A percentile compares a stretch with the other conserved stretches of the same genome.
These are phyloP conservation scores for Candolleomyces efflorescens DNA, from an alignment of 768 basidiomycete species.

Conservation along the genomic window DNA sequence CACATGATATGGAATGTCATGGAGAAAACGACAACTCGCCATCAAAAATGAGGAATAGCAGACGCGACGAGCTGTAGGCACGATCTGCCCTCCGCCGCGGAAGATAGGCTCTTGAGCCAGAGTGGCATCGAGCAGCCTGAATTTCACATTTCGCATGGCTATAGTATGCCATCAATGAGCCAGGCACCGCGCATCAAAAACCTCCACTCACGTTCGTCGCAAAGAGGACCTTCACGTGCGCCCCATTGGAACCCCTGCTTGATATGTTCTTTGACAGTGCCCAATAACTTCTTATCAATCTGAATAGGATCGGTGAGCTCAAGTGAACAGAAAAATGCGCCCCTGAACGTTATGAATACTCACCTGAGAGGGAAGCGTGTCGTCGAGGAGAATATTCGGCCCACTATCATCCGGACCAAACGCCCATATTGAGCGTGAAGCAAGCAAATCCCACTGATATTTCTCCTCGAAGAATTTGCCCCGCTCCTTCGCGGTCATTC, in stretches of 20 bases:
- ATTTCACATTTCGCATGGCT: conserved; percentile 99
- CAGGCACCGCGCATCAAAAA: not conserved
- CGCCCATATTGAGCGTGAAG: conserved; percentile 98
- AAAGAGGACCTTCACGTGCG: conserved; percentile 93
- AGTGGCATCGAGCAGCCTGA: conserved; percentile 89
- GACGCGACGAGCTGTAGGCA: conserved; percentile 96
- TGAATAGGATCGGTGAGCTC: conserved; percentile 21
- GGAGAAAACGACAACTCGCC: conserved; percentile 46
- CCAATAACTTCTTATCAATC: conserved; percentile 92
- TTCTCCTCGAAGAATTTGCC: conserved; percentile 96
- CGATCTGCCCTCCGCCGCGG: conserved; percentile 97
- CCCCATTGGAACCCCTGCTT: conserved; percentile 99
- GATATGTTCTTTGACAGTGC: conserved; percentile 88
- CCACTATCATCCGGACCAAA: conserved; percentile 98
- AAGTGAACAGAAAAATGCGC: not conserved
- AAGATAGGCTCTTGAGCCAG: conserved; percentile 96
- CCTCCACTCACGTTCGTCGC: conserved; percentile 88
- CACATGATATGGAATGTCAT: not conserved
- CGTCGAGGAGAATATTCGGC: conserved; percentile 90
- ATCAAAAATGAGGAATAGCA: conserved; percentile 99
- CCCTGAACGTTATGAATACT: conserved; percentile 12
- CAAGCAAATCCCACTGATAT: conserved; percentile 97
- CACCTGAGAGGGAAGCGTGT: conserved; percentile 93
- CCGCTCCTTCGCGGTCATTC: conserved; percentile 92
- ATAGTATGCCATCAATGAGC: not conserved